Evolutionary conservation across 106 monocot genomes (phyloP).

Genomic region (Xerophyta viscosa): DNA sequence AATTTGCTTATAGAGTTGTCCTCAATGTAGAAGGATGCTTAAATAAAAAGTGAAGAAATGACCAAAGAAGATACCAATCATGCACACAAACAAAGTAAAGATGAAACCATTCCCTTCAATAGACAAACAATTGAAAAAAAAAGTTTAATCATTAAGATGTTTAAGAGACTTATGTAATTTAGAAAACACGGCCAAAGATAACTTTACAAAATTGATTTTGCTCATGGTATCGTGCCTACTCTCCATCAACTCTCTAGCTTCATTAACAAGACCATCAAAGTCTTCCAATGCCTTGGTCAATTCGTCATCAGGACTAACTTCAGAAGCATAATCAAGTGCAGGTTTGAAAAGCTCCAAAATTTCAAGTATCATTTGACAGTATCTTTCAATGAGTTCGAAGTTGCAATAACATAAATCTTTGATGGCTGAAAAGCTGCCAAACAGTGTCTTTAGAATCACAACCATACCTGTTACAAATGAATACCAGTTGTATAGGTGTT

Average conservation of each 20-base stretch:
- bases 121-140: too few relatives aligned
- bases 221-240: constrained; percentile 71
- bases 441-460: constrained; percentile 29
- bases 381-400: constrained; percentile 46
- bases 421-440: constrained; percentile 44
- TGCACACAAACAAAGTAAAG: too few relatives aligned
- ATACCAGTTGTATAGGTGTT: too few relatives aligned
- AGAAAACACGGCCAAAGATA: not conserved
- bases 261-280: constrained; percentile 35
- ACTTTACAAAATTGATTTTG: constrained; percentile 80
- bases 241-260: constrained; percentile 43
- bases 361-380: constrained; percentile 47
- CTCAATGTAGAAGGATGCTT: too few relatives aligned
- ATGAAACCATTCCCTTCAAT: too few relatives aligned
- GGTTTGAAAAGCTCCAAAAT: constrained; percentile 46
- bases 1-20: too few relatives aligned
- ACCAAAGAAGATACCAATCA: too few relatives aligned
- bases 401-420: constrained; percentile 35
- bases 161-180: too few relatives aligned
- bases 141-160: too few relatives aligned
- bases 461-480: too few relatives aligned
- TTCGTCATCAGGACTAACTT: constrained; percentile 39
- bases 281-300: constrained; percentile 35
- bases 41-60: too few relatives aligned
- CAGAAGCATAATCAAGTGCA: constrained; percentile 36